These are phyloP conservation scores for Glutinoglossum americanum DNA, from an alignment of 495 filamentous ascomycete species.

Conservation along the genomic window DNA sequence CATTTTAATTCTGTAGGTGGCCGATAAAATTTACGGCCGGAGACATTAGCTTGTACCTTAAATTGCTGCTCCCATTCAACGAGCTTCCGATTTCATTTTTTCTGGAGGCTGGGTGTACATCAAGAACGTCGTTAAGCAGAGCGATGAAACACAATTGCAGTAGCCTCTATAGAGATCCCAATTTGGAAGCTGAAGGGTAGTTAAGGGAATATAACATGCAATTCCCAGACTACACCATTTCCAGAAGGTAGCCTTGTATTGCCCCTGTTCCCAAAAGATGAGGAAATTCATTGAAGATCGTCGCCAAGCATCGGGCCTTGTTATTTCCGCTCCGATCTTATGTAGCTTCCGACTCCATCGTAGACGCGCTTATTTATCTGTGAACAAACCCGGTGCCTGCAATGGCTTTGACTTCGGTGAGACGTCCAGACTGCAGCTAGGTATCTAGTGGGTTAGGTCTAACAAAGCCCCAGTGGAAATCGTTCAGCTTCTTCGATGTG, in stretches of 20 bases:
- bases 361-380: neutral
- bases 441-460: neutral
- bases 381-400: neutral
- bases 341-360: neutral
- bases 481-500: conserved; percentile 97
- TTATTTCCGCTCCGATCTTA: neutral
- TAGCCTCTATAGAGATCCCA: neutral
- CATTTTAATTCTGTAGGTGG: neutral
- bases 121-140: neutral
- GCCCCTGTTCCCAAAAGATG: too few relatives aligned
- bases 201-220: neutral
- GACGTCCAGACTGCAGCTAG: neutral
- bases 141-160: neutral
- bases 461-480: conserved; percentile 56
- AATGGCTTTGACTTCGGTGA: neutral
- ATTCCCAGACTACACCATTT: too few relatives aligned
- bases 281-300: neutral
- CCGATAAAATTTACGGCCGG: neutral
- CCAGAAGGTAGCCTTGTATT: too few relatives aligned
- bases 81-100: neutral
- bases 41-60: neutral
- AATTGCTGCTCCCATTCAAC: neutral
- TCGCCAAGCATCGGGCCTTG: neutral
- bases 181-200: neutral
- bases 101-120: neutral